These are phyloP conservation scores for Kluyveromyces wickerhamii DNA, from an alignment of 805 yeast genomes.

Conservation along the genomic window DNA sequence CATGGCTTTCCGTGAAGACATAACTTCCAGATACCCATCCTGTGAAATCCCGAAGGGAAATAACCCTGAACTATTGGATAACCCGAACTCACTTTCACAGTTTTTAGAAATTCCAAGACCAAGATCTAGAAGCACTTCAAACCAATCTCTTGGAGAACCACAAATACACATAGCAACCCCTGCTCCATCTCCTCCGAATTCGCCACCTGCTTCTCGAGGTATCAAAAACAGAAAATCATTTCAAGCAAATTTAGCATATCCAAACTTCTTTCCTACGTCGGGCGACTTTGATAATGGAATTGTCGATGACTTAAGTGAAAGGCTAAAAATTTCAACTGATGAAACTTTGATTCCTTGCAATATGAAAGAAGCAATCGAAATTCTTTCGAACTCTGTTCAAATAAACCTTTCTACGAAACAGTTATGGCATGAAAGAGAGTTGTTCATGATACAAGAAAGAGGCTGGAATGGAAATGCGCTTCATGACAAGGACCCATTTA, in stretches of 20 bases:
- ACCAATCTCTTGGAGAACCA: constrained; percentile 24
- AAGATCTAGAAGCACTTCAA: constrained; percentile 25
- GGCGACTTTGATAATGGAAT: constrained; percentile 24
- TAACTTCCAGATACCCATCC: constrained; percentile 68
- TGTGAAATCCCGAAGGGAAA: constrained; percentile 44
- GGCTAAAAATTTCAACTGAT: constrained; percentile 5
- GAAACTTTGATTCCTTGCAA: constrained; percentile 51
- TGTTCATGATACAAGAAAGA: constrained; percentile 65
- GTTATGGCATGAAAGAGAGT: constrained; percentile 61
- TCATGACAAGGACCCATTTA: constrained; percentile 23
- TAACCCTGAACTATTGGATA: constrained; percentile 39
- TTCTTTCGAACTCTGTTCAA: constrained; percentile 53
- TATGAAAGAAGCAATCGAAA: constrained; percentile 67
- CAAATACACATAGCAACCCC: constrained; percentile 63
- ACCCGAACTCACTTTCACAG: constrained; percentile 50
- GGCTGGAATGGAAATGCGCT: constrained; percentile 37
- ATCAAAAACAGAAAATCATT: constrained; percentile 43
- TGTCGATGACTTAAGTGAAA: constrained; percentile 20
- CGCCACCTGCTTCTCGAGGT: constrained; percentile 33
- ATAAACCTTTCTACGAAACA: constrained; percentile 65
- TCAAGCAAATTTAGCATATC: constrained; percentile 60
- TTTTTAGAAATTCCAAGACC: constrained; percentile 53
- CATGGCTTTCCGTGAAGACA: constrained; percentile 67
- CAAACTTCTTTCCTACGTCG: constrained; percentile 53
- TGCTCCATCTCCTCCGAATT: constrained; percentile 70